Percentiles rank a stretch among this genome's conserved stretches.
phyloP scores from a whole-genome alignment of 345 rosid species.

The Populus ilicifolia region DNA sequence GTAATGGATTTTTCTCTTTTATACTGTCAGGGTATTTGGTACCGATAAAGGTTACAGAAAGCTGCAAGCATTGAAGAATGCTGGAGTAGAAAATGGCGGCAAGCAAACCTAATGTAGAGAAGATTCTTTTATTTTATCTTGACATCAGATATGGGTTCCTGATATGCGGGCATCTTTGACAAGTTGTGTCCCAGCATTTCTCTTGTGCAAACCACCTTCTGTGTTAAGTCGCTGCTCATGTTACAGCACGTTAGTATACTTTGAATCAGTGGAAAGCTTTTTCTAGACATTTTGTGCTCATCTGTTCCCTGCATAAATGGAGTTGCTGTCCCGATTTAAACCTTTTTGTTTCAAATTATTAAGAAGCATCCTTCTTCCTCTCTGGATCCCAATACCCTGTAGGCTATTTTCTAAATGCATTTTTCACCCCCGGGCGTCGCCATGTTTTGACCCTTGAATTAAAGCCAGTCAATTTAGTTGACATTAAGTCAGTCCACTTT shows the following conservation, averaged over 20 bases:
- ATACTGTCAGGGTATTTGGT: slow-evolving; percentile 73
- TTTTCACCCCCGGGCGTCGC: neutral
- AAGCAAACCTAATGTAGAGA: slow-evolving; percentile 22
- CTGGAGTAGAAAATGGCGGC: slow-evolving; percentile 29
- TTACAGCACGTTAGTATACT: slow-evolving; percentile 17
- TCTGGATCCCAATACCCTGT: neutral
- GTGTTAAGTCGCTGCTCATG: slow-evolving; percentile 21
- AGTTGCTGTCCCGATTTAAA: slow-evolving; percentile 16
- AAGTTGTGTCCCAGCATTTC: slow-evolving; percentile 25
- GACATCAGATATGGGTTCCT: slow-evolving; percentile 23
- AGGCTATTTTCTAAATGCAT: neutral
- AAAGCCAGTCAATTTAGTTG: neutral
- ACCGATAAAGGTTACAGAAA: slow-evolving; percentile 92
- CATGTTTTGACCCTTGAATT: neutral
- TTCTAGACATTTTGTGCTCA: slow-evolving; percentile 12
- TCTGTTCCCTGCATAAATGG: slow-evolving; percentile 23
- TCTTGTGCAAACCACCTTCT: slow-evolving; percentile 24
- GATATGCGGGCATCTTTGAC: slow-evolving; percentile 7
- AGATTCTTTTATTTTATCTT: slow-evolving; percentile 22
- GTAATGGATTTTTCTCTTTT: neutral
- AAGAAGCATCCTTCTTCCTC: neutral
- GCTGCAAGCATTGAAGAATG: slow-evolving; percentile 60
- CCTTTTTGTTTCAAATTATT: neutral
- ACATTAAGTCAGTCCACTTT: neutral
- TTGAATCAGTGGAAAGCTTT: slow-evolving; percentile 26